Evolutionary conservation across 805 yeast genomes (phyloP), one percentile per base, ranked within the genome.

Genomic region (Cyberlindnera americana): DNA sequence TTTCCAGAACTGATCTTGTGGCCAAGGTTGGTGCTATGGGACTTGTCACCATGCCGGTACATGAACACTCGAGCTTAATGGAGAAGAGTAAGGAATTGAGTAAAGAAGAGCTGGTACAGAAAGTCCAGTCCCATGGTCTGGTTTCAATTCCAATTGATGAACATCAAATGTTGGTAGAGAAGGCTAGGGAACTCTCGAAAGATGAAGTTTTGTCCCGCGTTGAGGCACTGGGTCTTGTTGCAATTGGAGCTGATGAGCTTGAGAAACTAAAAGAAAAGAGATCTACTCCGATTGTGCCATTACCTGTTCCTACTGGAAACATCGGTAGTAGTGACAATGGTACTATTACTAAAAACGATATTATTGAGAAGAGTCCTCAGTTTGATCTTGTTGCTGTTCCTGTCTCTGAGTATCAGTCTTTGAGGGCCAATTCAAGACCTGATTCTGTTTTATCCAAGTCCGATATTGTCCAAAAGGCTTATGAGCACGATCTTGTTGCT

Each of bases 401-500:
- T 24, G 18, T 15, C 18, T 31, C 40, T 9, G 41, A 40, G 22
- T 40, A 34, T 22, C 12, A 36, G 26, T 8, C 30, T 11, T n/a
- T 38, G 23, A 23, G 29, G 31, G 2, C 12, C 3, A 30, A 19
- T 6, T 23, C 41, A 3, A 24, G 24, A 23, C 16, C 39, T 19
- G 34, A 28, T 13, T 17, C 38, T 5, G n/a, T 53, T 53, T 37
- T 33, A 24, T 30, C 45, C 5, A 37, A 38, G 36, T 38, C 49
- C 3, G 44, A 45, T 6, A 22, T 62, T 21, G 44, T 48, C 26
- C 35, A 48, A 17, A 49, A 43, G 35, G 68, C 72, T 0, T 34
- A 39, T n/a, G 61, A 52, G 9, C 48, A 58, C 37, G 69, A 66
- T 2, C 52, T 66, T 23, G 56, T 59, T 19, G 53, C 68, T 16